These are phyloP conservation scores for Nemania bipapillata DNA, from an alignment of 2,329 filamentous ascomycete species.

Conservation along the genomic window DNA sequence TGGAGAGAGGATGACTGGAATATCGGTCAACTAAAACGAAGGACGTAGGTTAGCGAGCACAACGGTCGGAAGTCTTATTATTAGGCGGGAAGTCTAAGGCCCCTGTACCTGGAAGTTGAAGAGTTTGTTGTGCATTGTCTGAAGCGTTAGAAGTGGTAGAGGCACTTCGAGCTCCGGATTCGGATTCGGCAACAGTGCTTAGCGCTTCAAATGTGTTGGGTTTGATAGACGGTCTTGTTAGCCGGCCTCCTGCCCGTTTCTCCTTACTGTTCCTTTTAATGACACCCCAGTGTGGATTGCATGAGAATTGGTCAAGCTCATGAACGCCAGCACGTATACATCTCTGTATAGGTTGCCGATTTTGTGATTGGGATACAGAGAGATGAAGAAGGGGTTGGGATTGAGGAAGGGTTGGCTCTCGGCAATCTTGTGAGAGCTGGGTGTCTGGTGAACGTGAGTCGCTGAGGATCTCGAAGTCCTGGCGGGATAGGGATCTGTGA, in stretches of 20 bases:
- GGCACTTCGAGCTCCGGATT: conserved; percentile 37
- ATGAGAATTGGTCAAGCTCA: conserved; percentile 35
- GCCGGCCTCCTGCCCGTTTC: conserved; percentile 38
- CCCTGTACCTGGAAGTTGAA: conserved; percentile 47
- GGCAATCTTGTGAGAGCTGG: conserved; percentile 34
- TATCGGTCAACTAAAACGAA: conserved; percentile 42
- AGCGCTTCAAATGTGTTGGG: conserved; percentile 49
- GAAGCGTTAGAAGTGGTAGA: conserved; percentile 34
- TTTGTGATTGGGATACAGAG: conserved; percentile 48
- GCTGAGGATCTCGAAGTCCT: conserved; percentile 45
- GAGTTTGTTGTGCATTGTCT: conserved; percentile 36
- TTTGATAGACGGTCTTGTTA: conserved; percentile 44
- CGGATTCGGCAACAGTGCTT: conserved; percentile 48
- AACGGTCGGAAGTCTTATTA: background rate
- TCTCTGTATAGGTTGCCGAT: conserved; percentile 50
- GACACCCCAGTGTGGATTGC: conserved; percentile 30
- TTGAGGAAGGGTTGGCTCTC: conserved; percentile 29
- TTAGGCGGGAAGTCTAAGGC: conserved; percentile 1
- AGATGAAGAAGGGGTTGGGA: conserved; percentile 47
- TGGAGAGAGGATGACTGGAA: conserved; percentile 46
- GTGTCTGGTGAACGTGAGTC: conserved; percentile 44
- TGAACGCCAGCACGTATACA: conserved; percentile 41
- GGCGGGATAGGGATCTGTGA: conserved; percentile 39
- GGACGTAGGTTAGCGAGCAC: conserved; percentile 27
- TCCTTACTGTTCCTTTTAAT: conserved; percentile 38